Conservation (phyloP, 805 yeast genomes). For the Yarrowia hollandica region DNA sequence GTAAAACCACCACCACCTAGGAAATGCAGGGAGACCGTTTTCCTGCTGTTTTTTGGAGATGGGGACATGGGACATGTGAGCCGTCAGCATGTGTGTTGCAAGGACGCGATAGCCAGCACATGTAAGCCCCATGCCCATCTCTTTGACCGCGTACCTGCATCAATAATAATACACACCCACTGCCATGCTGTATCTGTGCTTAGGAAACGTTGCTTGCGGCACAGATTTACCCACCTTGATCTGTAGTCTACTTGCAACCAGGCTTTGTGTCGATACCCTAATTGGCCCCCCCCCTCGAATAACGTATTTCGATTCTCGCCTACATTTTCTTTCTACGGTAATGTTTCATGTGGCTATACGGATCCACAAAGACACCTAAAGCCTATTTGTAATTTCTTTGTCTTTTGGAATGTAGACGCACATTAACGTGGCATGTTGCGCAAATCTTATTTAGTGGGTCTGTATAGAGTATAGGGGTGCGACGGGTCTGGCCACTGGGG, state of each 20-base stretch:
- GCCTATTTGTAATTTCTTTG: background rate
- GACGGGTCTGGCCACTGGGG: no score
- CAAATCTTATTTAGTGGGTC: slow-evolving; percentile 5
- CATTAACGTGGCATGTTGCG: slow-evolving; percentile 27
- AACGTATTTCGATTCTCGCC: slow-evolving; percentile 1
- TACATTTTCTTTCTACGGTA: slow-evolving; percentile 18
- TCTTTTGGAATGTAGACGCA: slow-evolving; percentile 16
- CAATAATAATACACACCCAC: background rate
- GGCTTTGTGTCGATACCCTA: no score
- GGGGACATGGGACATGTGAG: no score
- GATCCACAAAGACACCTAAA: slow-evolving; percentile 18
- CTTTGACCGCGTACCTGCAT: slow-evolving; percentile 5
- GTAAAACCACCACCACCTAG: no score
- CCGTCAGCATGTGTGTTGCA: no score
- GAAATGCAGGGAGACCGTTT: no score
- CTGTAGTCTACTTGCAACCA: no score
- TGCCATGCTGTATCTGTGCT: no score
- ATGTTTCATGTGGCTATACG: slow-evolving; percentile 26
- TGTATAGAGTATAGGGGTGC: slow-evolving; percentile 3
- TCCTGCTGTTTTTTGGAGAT: no score
- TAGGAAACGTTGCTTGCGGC: no score
- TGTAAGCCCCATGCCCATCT: background rate
- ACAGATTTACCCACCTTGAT: background rate
- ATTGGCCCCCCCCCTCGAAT: no score
- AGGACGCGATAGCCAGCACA: no score